Conservation (phyloP, 2,329 filamentous ascomycete species). For the Sarocladium brachiariae region DNA sequence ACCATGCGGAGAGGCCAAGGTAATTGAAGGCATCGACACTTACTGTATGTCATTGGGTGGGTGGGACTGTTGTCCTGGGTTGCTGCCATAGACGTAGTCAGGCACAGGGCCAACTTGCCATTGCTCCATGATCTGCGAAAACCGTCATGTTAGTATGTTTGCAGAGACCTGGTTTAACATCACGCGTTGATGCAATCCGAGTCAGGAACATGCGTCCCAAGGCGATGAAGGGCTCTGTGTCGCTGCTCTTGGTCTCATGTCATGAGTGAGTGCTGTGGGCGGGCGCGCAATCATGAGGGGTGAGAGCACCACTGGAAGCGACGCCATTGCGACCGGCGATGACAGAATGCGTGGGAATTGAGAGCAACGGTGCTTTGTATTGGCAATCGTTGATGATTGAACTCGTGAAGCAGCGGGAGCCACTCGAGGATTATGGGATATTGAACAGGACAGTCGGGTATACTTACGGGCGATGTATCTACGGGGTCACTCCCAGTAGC, state of each 20-base stretch:
- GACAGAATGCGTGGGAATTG: neutral
- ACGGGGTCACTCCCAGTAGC: constrained; percentile 6
- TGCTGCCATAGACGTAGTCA: constrained; percentile 50
- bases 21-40: constrained; percentile 22
- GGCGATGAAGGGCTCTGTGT: neutral
- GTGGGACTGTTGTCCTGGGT: constrained; percentile 31
- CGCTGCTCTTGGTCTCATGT: neutral
- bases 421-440: neutral
- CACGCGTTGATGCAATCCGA: neutral
- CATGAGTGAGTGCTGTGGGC: neutral
- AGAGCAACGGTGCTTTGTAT: neutral
- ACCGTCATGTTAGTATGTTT: constrained; percentile 9
- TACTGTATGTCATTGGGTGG: constrained; percentile 52
- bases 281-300: neutral
- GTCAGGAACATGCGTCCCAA: neutral
- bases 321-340: neutral
- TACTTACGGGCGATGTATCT: constrained; percentile 8
- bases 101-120: constrained; percentile 55
- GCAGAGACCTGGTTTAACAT: neutral
- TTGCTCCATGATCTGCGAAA: constrained; percentile 49
- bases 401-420: neutral
- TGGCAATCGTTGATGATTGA: neutral
- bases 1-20: too few relatives aligned
- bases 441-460: neutral
- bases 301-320: constrained; percentile 4